Evolutionary conservation across 768 basidiomycete genomes (phyloP).

Genomic region (Mycena latifolia): DNA sequence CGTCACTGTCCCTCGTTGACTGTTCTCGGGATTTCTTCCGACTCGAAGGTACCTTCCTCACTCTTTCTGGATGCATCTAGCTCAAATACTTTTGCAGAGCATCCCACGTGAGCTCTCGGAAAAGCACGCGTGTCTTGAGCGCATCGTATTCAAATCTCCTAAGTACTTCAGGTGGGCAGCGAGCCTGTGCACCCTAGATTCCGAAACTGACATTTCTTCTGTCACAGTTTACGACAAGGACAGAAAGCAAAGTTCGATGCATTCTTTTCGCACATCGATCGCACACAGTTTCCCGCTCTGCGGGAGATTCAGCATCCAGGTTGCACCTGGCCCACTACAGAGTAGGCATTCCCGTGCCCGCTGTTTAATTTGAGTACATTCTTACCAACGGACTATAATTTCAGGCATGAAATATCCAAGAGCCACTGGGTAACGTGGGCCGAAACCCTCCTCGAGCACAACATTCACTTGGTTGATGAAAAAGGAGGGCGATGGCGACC

Average conservation of each 20-base stretch:
- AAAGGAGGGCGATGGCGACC: conserved; percentile 1
- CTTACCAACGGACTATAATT: background rate
- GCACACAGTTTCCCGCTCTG: conserved; percentile 7
- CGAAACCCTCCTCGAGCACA: background rate
- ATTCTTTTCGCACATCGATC: background rate
- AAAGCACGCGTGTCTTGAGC: background rate
- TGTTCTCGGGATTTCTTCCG: conserved; percentile 1
- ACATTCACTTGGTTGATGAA: background rate
- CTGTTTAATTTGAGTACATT: background rate
- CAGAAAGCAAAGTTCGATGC: background rate
- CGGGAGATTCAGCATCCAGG: background rate
- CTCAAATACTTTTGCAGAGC: background rate
- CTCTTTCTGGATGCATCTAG: no score
- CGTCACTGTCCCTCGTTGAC: background rate
- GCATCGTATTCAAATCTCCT: background rate
- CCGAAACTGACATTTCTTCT: background rate
- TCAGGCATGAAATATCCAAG: background rate
- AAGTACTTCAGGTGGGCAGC: background rate
- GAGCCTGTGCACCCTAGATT: background rate
- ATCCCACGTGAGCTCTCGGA: background rate
- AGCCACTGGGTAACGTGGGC: background rate
- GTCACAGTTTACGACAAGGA: no score
- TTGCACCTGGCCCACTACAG: conserved; percentile 1
- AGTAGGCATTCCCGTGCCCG: background rate
- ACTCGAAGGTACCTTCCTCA: background rate